phyloP scores from a whole-genome alignment of 1,139 yeast species.

The Candida sanyaensis region DNA sequence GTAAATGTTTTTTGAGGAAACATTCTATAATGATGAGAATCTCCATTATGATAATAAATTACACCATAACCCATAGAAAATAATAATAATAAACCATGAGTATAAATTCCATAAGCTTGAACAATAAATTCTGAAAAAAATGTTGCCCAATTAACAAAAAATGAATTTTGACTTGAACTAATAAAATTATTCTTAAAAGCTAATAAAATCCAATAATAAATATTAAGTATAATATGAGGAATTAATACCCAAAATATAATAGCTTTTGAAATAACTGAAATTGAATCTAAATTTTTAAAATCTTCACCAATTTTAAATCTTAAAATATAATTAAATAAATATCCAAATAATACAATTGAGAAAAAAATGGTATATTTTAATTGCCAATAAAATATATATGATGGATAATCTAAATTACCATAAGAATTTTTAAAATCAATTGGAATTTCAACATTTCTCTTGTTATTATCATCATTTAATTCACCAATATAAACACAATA shows the following conservation, averaged over 20 bases:
- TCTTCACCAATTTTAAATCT: conserved; percentile 29
- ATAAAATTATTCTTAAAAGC: conserved; percentile 21
- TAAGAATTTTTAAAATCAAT: conserved; percentile 24
- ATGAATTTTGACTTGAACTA: conserved; percentile 6
- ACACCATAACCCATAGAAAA: conserved; percentile 46
- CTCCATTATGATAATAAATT: conserved; percentile 29
- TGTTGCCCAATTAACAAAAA: conserved; percentile 3
- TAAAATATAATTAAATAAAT: conserved; percentile 30
- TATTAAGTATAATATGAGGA: conserved; percentile 21
- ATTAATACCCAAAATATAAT: conserved; percentile 30
- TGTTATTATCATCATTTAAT: conserved; percentile 16
- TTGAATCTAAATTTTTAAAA: conserved; percentile 31
- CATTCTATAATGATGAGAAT: conserved; percentile 27
- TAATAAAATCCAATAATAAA: conserved; percentile 15
- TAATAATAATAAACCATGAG: conserved; percentile 22
- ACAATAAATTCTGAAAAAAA: conserved; percentile 5
- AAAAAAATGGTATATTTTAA: conserved; percentile 19
- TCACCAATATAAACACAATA: conserved; percentile 39
- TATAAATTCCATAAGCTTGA: conserved; percentile 8
- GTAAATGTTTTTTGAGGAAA: conserved; percentile 24
- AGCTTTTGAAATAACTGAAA: conserved; percentile 36
- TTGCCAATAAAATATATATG: conserved; percentile 23
- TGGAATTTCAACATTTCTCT: conserved; percentile 16
- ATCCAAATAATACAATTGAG: conserved; percentile 20
- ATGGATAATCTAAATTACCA: conserved; percentile 28